Base-by-base conservation (phyloP, 768 basidiomycete genomes). In the Suillus spraguei region DNA sequence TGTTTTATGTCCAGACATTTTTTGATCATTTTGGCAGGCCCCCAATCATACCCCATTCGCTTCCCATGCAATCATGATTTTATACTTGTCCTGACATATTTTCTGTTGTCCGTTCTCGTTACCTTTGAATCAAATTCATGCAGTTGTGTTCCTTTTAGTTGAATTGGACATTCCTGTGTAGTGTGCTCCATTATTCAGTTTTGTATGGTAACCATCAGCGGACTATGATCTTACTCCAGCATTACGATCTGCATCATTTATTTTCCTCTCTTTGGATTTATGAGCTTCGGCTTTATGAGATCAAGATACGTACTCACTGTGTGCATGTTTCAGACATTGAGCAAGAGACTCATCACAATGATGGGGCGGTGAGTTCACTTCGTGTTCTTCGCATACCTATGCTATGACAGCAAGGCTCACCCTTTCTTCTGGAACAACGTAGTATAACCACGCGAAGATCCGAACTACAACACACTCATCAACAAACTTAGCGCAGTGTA, bases 1-100 rank as follows among this genome's bases (percentile, higher is more conserved):
- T 11, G 1, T 64, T 64, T 39, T 64, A 64, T 6, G 4, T 49
- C 3, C 60, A 64, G 16, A 53, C 49, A 38, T 64, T 61, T 22
- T 64, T 64, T 11, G 41, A 64, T 44, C 17, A 46, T 32, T 64
- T 64, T 7, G 22, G 63, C 22, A 49, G 59, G 33, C 59, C 41
- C 11, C 22, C 44, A 0, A 46, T 59, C 3, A 0, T 59, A 11
- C 58, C 58, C 53, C 47, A 50, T 17, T 50, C 22, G 5, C 50
- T 63, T 42, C 59, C 49, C 53, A 54, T 54, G 53, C 53, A 54
- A 54, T 54, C 35, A 22, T 54, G n/a, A 54, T 54, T 14, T 4
- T 28, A 52, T 32, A 52, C 2, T 52, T 32, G 22, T 47, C 46
- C 16, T 50, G 28, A 1, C 1, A 7, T 50, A 28, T 50, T 50